A percentile compares a stretch with the other conserved stretches of the same genome.
phyloP scores from a whole-genome alignment of 2,329 filamentous ascomycete genomes.

The Lecanoromycetidae sp. region DNA sequence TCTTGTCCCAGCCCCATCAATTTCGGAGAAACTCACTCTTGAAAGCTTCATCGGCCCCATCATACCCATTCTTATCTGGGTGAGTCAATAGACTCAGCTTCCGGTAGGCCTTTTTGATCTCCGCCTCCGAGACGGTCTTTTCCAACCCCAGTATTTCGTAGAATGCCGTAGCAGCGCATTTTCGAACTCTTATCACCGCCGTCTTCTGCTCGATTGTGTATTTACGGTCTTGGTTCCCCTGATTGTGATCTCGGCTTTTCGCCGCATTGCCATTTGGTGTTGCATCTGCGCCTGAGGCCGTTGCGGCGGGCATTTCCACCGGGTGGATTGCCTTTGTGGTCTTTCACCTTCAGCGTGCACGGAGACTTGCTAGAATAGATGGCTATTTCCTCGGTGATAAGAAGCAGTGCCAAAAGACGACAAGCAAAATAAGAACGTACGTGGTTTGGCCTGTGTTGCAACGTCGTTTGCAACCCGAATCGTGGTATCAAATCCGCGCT shows the following conservation, averaged over 20 bases:
- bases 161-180: constrained; percentile 74
- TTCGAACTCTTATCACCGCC: constrained; percentile 77
- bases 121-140: constrained; percentile 56
- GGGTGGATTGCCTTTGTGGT: constrained; percentile 19
- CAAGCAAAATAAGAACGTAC: too few relatives aligned
- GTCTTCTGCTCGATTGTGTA: constrained; percentile 85
- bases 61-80: constrained; percentile 96
- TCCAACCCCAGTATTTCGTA: constrained; percentile 85
- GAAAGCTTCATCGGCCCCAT: constrained; percentile 92
- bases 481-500: constrained; percentile 9
- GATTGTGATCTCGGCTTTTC: constrained; percentile 36
- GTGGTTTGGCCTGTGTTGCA: neutral
- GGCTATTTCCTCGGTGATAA: neutral
- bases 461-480: neutral
- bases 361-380: neutral
- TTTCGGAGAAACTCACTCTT: constrained; percentile 49
- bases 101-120: constrained; percentile 96
- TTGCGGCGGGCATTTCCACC: constrained; percentile 26
- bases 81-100: constrained; percentile 90
- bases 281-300: constrained; percentile 35
- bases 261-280: constrained; percentile 29
- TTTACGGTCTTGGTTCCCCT: constrained; percentile 42
- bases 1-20: neutral
- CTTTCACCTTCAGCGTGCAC: too few relatives aligned
- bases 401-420: too few relatives aligned